Evolutionary conservation across 441 rosid genomes (phyloP).

Genomic region (Pelargonium cotyledonis): DNA sequence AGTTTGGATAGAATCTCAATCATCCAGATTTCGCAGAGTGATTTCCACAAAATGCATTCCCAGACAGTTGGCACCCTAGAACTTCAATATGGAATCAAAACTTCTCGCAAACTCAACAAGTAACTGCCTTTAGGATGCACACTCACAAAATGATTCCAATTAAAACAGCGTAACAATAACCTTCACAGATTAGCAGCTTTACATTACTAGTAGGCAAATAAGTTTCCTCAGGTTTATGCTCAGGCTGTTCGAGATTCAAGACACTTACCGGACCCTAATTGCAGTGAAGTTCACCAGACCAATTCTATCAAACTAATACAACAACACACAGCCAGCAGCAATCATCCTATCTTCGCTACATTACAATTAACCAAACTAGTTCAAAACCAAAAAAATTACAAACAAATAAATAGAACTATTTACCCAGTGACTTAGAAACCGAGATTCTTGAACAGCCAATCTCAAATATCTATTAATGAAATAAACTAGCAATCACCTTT

Average conservation of each 20-base stretch:
- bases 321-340: neutral
- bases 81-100: neutral
- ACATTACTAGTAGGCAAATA: neutral
- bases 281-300: neutral
- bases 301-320: neutral
- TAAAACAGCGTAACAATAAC: neutral
- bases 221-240: neutral
- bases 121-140: neutral
- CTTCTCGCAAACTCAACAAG: neutral
- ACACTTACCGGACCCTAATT: neutral
- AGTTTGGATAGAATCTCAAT: neutral
- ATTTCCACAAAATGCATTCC: neutral
- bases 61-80: neutral
- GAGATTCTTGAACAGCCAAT: neutral
- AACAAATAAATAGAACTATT: neutral
- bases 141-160: neutral
- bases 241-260: neutral
- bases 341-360: neutral
- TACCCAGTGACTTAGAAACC: neutral
- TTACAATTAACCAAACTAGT: neutral
- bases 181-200: neutral
- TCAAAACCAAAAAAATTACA: neutral
- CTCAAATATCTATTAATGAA: neutral
- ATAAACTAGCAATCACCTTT: neutral
- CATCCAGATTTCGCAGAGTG: neutral